These are phyloP conservation scores for Solanum hybrid DNA, from an alignment of 305 asterid genomes.

Conservation along the genomic window DNA sequence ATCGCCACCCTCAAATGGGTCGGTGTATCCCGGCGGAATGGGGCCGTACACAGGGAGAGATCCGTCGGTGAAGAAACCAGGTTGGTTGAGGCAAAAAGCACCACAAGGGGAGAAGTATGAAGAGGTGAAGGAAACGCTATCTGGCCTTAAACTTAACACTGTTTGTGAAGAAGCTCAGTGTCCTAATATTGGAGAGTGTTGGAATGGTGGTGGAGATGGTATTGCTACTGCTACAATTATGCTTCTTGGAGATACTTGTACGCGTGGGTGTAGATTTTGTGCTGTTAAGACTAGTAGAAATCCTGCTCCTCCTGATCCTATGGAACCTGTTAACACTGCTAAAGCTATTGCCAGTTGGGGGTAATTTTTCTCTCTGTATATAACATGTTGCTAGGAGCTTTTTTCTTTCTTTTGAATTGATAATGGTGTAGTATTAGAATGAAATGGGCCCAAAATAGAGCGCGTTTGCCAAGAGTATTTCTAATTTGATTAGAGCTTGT, in stretches of 20 bases:
- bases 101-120: constrained; percentile 85
- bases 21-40: constrained; percentile 41
- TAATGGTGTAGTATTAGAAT: not conserved
- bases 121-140: constrained; percentile 74
- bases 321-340: constrained; percentile 93
- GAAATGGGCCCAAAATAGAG: not conserved
- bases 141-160: constrained; percentile 71
- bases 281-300: constrained; percentile 91
- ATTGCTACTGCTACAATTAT: constrained; percentile 90
- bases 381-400: not conserved
- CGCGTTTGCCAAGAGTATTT: not conserved
- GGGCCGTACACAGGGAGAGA: constrained; percentile 80
- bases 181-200: constrained; percentile 96
- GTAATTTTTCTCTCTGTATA: constrained; percentile 16
- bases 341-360: constrained; percentile 95
- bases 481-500: not conserved
- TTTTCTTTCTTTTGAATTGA: not conserved
- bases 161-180: constrained; percentile 98
- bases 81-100: constrained; percentile 89
- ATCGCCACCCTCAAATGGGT: not conserved
- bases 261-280: constrained; percentile 91
- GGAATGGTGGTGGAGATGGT: constrained; percentile 98
- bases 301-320: constrained; percentile 94
- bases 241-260: constrained; percentile 93
- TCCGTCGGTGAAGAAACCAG: constrained; percentile 72